Conservation (phyloP, 2,329 filamentous ascomycete genomes). For the Cladosporium sp. region DNA sequence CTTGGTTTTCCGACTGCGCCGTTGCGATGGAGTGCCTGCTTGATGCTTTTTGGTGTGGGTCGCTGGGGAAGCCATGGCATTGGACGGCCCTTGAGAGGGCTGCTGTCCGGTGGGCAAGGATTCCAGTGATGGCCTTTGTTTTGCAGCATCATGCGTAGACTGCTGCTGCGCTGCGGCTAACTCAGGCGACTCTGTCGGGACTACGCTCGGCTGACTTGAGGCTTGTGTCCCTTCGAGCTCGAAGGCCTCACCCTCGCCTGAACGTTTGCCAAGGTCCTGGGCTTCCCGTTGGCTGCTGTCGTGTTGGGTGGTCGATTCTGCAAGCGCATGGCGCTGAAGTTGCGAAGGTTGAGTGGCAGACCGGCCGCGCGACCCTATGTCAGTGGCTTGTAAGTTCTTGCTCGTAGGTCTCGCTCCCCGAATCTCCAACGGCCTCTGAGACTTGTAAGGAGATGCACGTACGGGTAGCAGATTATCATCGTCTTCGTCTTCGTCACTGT, state of each 20-base stretch:
- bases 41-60: background rate
- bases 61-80: too few species aligned
- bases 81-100: too few species aligned
- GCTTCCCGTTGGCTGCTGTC: background rate
- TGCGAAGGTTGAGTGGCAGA: conserved; percentile 28
- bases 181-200: too few species aligned
- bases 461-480: conserved; percentile 15
- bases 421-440: conserved; percentile 6
- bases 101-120: too few species aligned
- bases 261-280: conserved; percentile 5
- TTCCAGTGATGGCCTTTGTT: too few species aligned
- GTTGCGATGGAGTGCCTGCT: background rate
- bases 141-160: too few species aligned
- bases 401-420: background rate
- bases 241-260: conserved; percentile 13
- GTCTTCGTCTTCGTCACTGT: conserved; percentile 18
- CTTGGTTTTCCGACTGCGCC: background rate
- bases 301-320: conserved; percentile 16
- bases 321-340: conserved; percentile 37
- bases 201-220: conserved; percentile 17
- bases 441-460: conserved; percentile 10
- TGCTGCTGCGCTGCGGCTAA: too few species aligned
- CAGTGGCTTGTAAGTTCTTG: conserved; percentile 10
- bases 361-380: conserved; percentile 15
- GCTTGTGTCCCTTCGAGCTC: conserved; percentile 15